These are phyloP conservation scores for Candida chauliodis DNA, from an alignment of 805 yeast genomes.

Conservation along the genomic window DNA sequence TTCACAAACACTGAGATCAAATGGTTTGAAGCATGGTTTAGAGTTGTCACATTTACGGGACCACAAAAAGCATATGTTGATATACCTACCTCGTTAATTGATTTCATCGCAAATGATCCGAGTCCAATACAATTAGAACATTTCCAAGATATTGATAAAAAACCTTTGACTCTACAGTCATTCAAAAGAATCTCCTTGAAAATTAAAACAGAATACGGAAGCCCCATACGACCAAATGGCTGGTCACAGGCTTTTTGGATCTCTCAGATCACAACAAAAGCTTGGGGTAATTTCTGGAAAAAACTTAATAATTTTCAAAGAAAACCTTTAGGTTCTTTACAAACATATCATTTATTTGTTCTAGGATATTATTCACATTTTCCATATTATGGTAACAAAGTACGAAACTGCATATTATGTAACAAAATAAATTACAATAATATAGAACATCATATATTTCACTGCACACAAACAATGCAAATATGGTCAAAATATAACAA, in stretches of 20 bases:
- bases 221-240: too few relatives aligned
- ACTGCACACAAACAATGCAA: background rate
- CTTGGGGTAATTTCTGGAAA: background rate
- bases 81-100: background rate
- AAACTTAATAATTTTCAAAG: background rate
- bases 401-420: background rate
- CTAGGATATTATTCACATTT: background rate
- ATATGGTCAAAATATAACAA: background rate
- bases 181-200: background rate
- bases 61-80: background rate
- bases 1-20: background rate
- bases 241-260: too few relatives aligned
- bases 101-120: too few relatives aligned
- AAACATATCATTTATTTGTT: conserved; percentile 1
- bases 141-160: too few relatives aligned
- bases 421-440: background rate
- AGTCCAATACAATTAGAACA: too few relatives aligned
- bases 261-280: background rate
- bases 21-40: background rate
- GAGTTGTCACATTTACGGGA: background rate
- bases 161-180: too few relatives aligned
- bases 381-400: background rate
- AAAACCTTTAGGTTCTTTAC: background rate
- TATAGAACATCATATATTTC: background rate
- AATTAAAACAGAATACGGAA: too few relatives aligned